These are phyloP conservation scores for Clonostachys rosea DNA, from an alignment of 2,329 filamentous ascomycete genomes.

Conservation along the genomic window DNA sequence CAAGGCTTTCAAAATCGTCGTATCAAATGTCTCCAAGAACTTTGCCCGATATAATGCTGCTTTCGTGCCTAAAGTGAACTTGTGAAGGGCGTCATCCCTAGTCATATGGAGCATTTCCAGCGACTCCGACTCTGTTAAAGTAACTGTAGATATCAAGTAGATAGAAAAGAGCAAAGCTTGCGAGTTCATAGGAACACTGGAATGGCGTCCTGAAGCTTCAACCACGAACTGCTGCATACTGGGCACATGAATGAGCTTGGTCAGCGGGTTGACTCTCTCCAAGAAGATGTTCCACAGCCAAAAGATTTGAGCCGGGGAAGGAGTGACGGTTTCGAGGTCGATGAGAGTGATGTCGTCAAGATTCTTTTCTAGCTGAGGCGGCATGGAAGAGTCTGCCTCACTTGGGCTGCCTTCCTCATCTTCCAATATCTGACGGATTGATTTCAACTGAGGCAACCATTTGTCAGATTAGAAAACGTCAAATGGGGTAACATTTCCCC, in stretches of 20 bases:
- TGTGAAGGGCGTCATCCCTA: conserved; percentile 42
- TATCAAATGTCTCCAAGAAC: conserved; percentile 55
- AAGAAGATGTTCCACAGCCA: conserved; percentile 71
- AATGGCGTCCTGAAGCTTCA: conserved; percentile 53
- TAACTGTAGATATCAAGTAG: conserved; percentile 56
- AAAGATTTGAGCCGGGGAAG: conserved; percentile 61
- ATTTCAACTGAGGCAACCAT: conserved; percentile 10
- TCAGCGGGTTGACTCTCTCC: conserved; percentile 69
- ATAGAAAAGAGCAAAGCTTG: conserved; percentile 63
- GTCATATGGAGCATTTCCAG: conserved; percentile 43
- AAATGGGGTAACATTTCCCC: too few relatives aligned
- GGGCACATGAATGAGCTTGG: conserved; percentile 69
- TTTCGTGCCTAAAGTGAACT: conserved; percentile 47
- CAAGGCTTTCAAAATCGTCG: conserved; percentile 56
- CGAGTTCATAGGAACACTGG: conserved; percentile 48
- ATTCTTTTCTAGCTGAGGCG: conserved; percentile 27
- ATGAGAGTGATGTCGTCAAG: conserved; percentile 33
- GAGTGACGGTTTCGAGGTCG: conserved; percentile 50
- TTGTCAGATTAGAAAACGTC: too few relatives aligned
- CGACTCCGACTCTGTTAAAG: conserved; percentile 52
- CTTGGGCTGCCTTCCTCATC: conserved; percentile 38
- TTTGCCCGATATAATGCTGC: conserved; percentile 42
- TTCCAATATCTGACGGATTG: conserved; percentile 46
- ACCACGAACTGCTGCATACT: conserved; percentile 62
- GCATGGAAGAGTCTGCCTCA: conserved; percentile 6